Conservation (phyloP, 371 early-diverging fungal species). For the Rhizopus arrhizus region DNA sequence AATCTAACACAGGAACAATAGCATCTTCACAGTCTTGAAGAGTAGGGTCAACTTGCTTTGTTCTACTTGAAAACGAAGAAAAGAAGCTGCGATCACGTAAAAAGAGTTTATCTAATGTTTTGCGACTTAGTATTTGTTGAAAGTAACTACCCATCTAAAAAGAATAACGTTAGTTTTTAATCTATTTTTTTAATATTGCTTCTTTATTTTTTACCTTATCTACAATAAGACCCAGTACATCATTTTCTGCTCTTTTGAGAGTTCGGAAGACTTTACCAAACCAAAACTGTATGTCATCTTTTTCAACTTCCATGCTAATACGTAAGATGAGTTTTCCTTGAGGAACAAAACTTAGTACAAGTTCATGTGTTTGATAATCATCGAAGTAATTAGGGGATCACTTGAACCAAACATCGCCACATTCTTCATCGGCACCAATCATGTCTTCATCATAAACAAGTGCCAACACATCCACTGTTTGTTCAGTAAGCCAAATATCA, state of each 20-base stretch:
- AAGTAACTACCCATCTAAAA: slow-evolving; percentile 58
- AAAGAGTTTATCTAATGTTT: slow-evolving; percentile 43
- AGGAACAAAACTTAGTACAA: slow-evolving; percentile 82
- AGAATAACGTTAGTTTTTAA: not conserved
- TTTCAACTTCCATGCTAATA: slow-evolving; percentile 87
- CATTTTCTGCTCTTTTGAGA: slow-evolving; percentile 70
- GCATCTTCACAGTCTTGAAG: no score
- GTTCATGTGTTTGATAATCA: slow-evolving; percentile 79
- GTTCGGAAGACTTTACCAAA: slow-evolving; percentile 82
- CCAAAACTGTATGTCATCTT: slow-evolving; percentile 91
- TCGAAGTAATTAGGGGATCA: slow-evolving; percentile 62
- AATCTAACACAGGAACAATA: no score
- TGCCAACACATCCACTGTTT: slow-evolving; percentile 64
- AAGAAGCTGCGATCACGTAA: no score
- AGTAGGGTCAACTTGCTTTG: no score
- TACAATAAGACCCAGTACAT: slow-evolving; percentile 72
- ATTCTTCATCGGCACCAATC: slow-evolving; percentile 82
- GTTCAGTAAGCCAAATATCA: slow-evolving; percentile 65
- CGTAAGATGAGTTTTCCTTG: slow-evolving; percentile 81
- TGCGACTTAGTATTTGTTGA: slow-evolving; percentile 61
- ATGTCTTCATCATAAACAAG: slow-evolving; percentile 78
- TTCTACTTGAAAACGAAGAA: no score
- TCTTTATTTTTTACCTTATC: slow-evolving; percentile 59
- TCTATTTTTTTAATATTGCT: not conserved
- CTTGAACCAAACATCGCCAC: slow-evolving; percentile 68